A percentile compares a stretch with the other conserved stretches of the same genome.
These are phyloP conservation scores for Exophiala xenobiotica DNA, from an alignment of 2,329 filamentous ascomycete genomes.

Conservation along the genomic window DNA sequence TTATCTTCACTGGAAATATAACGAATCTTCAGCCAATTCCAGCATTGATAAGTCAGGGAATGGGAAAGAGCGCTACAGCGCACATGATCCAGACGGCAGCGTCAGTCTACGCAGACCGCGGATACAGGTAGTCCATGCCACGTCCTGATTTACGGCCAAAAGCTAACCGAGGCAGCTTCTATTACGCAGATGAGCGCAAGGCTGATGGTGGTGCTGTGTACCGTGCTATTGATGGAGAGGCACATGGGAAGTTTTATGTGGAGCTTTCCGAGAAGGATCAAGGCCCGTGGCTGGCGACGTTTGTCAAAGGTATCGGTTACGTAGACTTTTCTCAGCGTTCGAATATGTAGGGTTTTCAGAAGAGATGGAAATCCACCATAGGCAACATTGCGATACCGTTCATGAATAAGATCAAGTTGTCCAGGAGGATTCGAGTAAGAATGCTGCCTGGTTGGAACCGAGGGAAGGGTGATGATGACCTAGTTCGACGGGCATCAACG, in stretches of 20 bases:
- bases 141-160: neutral
- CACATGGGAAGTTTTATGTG: constrained; percentile 19
- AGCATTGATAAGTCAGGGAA: constrained; percentile 35
- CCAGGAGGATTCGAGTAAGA: too few species aligned
- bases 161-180: constrained; percentile 43
- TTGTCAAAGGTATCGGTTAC: constrained; percentile 17
- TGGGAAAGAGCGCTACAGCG: constrained; percentile 44
- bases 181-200: constrained; percentile 53
- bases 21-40: constrained; percentile 37
- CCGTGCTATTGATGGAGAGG: constrained; percentile 39
- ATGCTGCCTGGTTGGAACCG: too few species aligned
- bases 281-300: constrained; percentile 22
- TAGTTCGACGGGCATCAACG: too few species aligned
- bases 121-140: constrained; percentile 33
- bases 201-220: constrained; percentile 39
- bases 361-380: too few species aligned
- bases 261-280: constrained; percentile 17
- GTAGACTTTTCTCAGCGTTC: too few species aligned
- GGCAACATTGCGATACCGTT: too few species aligned
- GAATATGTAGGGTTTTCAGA: too few species aligned
- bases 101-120: constrained; percentile 32
- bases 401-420: too few species aligned
- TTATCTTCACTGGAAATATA: constrained; percentile 48
- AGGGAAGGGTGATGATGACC: too few species aligned
- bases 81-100: constrained; percentile 36